phyloP scores from a whole-genome alignment of 352 stramenopile species.

The Phytophthora constricta region DNA sequence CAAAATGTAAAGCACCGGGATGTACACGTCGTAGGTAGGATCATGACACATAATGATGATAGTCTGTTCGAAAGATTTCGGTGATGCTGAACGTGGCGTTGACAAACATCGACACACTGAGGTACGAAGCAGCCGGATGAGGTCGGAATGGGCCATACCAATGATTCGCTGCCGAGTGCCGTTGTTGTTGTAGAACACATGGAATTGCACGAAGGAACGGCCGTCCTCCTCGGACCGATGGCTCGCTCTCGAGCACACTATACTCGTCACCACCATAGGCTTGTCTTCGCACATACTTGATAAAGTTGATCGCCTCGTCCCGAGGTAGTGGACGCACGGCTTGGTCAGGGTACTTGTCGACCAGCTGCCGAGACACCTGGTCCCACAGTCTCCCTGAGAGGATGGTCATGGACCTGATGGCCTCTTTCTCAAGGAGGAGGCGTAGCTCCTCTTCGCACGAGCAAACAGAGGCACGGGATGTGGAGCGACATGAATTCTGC shows the following conservation, averaged over 20 bases:
- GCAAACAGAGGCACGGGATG: neutral
- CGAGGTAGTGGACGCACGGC: neutral
- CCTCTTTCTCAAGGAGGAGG: neutral
- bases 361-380: neutral
- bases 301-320: constrained; percentile 4
- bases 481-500: neutral
- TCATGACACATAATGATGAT: constrained; percentile 3
- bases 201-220: constrained; percentile 12
- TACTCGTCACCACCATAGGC: neutral
- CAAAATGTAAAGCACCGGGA: constrained; percentile 1
- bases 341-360: constrained; percentile 1
- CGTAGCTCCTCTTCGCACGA: constrained; percentile 1
- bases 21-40: constrained; percentile 8
- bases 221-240: constrained; percentile 3
- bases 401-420: neutral
- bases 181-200: neutral
- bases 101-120: constrained; percentile 1
- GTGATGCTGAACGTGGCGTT: constrained; percentile 7
- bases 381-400: neutral
- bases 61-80: neutral
- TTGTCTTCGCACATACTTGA: constrained; percentile 1
- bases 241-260: neutral
- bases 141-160: constrained; percentile 7
- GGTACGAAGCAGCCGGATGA: constrained; percentile 4
- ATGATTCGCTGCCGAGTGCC: constrained; percentile 6